A percentile compares a stretch with the other conserved stretches of the same genome.
These are phyloP conservation scores for Cyberlindnera mrakii DNA, from an alignment of 805 yeast genomes.

Conservation along the genomic window DNA sequence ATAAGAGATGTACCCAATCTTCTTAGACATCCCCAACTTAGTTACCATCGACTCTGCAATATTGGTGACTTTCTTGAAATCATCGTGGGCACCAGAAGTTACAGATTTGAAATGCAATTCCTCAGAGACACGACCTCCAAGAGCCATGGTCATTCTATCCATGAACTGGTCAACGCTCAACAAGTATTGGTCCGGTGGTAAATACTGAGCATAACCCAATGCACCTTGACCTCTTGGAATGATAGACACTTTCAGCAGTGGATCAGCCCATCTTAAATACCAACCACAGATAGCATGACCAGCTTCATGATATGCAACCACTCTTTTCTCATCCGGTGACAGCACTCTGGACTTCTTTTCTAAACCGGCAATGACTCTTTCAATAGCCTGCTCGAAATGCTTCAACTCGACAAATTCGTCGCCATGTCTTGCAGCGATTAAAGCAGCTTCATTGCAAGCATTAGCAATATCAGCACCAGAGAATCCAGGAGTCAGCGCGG, in stretches of 20 bases:
- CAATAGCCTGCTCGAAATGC: slow-evolving; percentile 90
- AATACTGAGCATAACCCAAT: slow-evolving; percentile 90
- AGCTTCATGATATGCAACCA: slow-evolving; percentile 93
- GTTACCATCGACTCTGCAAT: slow-evolving; percentile 90
- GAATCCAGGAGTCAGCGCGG: slow-evolving; percentile 92
- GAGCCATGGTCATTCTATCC: slow-evolving; percentile 89
- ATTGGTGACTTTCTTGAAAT: slow-evolving; percentile 83
- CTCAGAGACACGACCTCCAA: slow-evolving; percentile 91
- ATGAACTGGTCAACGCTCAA: slow-evolving; percentile 67
- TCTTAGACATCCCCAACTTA: slow-evolving; percentile 80
- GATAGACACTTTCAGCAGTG: slow-evolving; percentile 85
- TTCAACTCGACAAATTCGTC: slow-evolving; percentile 52
- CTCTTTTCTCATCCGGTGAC: slow-evolving; percentile 71
- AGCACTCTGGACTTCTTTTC: slow-evolving; percentile 79
- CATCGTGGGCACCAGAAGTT: slow-evolving; percentile 90
- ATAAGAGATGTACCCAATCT: slow-evolving; percentile 62
- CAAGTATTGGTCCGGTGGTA: slow-evolving; percentile 84
- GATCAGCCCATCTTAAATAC: slow-evolving; percentile 85
- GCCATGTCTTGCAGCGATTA: slow-evolving; percentile 81
- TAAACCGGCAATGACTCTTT: slow-evolving; percentile 90
- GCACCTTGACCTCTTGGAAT: slow-evolving; percentile 95
- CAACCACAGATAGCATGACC: slow-evolving; percentile 97
- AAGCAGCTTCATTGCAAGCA: slow-evolving; percentile 90
- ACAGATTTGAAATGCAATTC: slow-evolving; percentile 83
- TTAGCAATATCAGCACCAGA: slow-evolving; percentile 96